Evolutionary conservation across 1,284 basidiomycete genomes (phyloP), one percentile per base, ranked within the genome.

Genomic region (Ganoderma leucocontextum): DNA sequence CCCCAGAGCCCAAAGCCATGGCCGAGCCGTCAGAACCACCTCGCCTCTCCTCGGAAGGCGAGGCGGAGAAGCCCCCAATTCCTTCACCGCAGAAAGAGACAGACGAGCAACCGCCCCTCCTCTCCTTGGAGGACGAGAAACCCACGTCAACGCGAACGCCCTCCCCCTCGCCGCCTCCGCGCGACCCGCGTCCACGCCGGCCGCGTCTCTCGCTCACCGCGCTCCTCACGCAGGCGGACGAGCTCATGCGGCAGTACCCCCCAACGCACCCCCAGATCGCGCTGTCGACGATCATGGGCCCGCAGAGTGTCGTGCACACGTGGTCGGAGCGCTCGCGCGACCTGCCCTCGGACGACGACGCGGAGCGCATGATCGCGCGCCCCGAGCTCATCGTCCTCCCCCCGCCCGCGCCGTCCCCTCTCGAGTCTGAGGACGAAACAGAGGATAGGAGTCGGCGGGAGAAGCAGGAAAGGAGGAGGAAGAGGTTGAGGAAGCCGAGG

Each of bases 271-370:
- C 85, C 47, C 75, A 72, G 0, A 80, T 93, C 22, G 78, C 73
- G 10, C 79, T 93, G n/a, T 80, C 84, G 2, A 80, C 83, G 33
- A 91, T 91, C 61, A 88, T 94, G 84, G 93, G 93, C 17, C 91
- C 90, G 0, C 87, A 91, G 65, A 88, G 87, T 72, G 84, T 79
- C 36, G 78, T 86, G 73, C 81, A 83, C 74, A 92, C 91, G 19
- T 92, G 90, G 90, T 86, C 82, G 22, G 82, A 86, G 70, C 75
- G 80, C 59, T 73, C 77, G 0, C 47, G 75, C 0, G 75, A 80
- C 39, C 78, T 87, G 59, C 86, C 85, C 0, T 73, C 76, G 0
- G 90, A 90, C 70, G 83, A 86, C 69, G 87, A 85, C 60, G 87
- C 91, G 8, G 92, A 93, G 78, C 79, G 81, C 9, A 88, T 93